Evolutionary conservation across 345 rosid genomes (phyloP).

Genomic region (Arabidopsis arenosa): DNA sequence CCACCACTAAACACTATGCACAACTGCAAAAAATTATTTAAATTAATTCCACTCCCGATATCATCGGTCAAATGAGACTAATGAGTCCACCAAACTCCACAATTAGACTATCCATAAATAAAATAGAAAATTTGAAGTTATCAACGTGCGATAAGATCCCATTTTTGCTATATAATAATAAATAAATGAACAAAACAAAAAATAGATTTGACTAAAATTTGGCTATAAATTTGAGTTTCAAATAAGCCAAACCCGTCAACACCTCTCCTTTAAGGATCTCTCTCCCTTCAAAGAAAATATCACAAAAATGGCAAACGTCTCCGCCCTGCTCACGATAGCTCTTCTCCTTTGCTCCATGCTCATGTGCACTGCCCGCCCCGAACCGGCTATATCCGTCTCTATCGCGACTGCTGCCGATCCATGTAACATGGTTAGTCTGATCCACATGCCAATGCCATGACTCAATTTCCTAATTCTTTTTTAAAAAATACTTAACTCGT

Average conservation of each 20-base stretch:
- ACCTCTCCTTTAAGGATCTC: not conserved
- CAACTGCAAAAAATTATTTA: slow-evolving; percentile 3
- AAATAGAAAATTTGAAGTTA: slow-evolving; percentile 13
- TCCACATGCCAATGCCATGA: not conserved
- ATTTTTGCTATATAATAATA: not conserved
- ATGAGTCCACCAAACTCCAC: slow-evolving; percentile 37
- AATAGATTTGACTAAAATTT: slow-evolving; percentile 34
- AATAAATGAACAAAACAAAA: slow-evolving; percentile 14
- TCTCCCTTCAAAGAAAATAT: slow-evolving; percentile 1
- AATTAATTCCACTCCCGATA: not conserved
- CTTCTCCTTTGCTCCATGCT: slow-evolving; percentile 41
- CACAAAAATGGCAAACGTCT: slow-evolving; percentile 36
- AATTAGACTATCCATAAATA: slow-evolving; percentile 22
- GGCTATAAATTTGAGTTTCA: slow-evolving; percentile 33
- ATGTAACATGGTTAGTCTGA: slow-evolving; percentile 38
- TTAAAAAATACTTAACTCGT: too few relatives aligned
- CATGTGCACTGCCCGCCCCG: slow-evolving; percentile 41
- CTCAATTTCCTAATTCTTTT: not conserved
- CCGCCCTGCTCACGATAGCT: slow-evolving; percentile 37
- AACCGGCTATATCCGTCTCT: slow-evolving; percentile 9
- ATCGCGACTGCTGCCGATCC: slow-evolving; percentile 22
- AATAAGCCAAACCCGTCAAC: slow-evolving; percentile 22
- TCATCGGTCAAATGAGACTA: slow-evolving; percentile 30
- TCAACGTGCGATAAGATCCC: slow-evolving; percentile 25
- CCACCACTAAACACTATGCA: slow-evolving; percentile 20